A percentile compares a stretch with the other conserved stretches of the same genome.
Conservation (phyloP, 1,284 basidiomycete genomes). For the Prillingera fragicola region DNA sequence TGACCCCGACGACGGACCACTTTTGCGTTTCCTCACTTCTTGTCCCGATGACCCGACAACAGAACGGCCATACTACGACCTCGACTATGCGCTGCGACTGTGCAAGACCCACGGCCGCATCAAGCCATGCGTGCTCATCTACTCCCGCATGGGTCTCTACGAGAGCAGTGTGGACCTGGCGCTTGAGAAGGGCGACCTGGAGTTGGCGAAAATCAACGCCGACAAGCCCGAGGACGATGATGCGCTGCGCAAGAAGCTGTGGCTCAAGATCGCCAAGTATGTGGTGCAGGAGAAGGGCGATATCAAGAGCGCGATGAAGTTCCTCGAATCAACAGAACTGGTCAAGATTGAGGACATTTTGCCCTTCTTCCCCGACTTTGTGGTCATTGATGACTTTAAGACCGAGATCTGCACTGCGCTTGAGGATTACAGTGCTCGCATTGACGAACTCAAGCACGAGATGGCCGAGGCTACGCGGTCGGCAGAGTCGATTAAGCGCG, state of each 20-base stretch:
- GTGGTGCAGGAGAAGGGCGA: constrained; percentile 96
- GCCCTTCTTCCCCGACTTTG: constrained; percentile 99
- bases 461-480: constrained; percentile 94
- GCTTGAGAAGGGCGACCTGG: constrained; percentile 84
- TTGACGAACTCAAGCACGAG: constrained; percentile 82
- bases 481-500: constrained; percentile 87
- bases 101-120: constrained; percentile 77
- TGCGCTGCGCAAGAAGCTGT: constrained; percentile 82
- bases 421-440: constrained; percentile 88
- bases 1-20: constrained; percentile 63
- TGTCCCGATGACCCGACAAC: constrained; percentile 77
- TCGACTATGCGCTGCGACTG: constrained; percentile 90
- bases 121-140: constrained; percentile 92
- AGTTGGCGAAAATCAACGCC: constrained; percentile 86
- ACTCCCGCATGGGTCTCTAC: constrained; percentile 94
- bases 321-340: constrained; percentile 86
- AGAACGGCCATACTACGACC: constrained; percentile 85
- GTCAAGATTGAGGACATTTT: constrained; percentile 98
- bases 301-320: constrained; percentile 95
- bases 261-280: constrained; percentile 95
- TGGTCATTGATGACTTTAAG: constrained; percentile 99
- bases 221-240: constrained; percentile 88
- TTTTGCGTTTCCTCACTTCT: constrained; percentile 79
- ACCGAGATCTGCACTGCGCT: constrained; percentile 95
- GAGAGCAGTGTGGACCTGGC: constrained; percentile 96